Evolutionary conservation across 768 basidiomycete species (phyloP), one percentile per base, ranked within the genome.

Genomic region (Trametes maxima): DNA sequence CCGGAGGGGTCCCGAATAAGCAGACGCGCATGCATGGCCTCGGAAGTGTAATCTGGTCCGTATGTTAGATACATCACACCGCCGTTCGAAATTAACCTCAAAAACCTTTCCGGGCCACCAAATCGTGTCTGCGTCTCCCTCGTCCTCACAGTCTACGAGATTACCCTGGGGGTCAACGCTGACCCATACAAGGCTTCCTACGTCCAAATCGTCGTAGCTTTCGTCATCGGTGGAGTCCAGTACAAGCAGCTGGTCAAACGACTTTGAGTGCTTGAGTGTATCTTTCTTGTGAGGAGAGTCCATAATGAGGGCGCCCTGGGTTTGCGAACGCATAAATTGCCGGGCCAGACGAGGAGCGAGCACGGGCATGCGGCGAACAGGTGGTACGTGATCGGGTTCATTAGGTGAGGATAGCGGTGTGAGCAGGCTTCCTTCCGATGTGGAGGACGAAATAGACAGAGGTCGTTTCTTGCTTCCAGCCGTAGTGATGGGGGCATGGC

Each of bases 91-190:
- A 14, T 60, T 56, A 22, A 47, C 24, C 43, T 49, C 5, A 73
- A 77, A 65, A 67, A 89, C 89, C 77, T 81, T 80, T 28, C 79
- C 87, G 21, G 89, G 89, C 89, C 89, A 91, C 89, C 89, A 91
- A 40, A 84, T 57, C 12, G 67, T 63, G 39, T 62, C 59, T 13
- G 61, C 71, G 2, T 68, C 69, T 33, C 68, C 69, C 1, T 47
- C 57, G 12, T 42, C 28, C 28, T 33, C 46, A 16, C 39, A 42
- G n/a, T 60, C 58, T 13, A 57, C 45, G 2, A 68, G 59, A 6
- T 54, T 55, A 11, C 72, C 69, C 2, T 49, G 35, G 10, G 33
- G 35, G 44, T 69, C 65, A 10, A 73, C 49, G 25, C 62, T 66
- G 44, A 71, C 70, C 65, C 69, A 73, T 2, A 67, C 70, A 12